phyloP scores from a whole-genome alignment of 1,284 basidiomycete genomes.

The Sporisorium reilianum region DNA sequence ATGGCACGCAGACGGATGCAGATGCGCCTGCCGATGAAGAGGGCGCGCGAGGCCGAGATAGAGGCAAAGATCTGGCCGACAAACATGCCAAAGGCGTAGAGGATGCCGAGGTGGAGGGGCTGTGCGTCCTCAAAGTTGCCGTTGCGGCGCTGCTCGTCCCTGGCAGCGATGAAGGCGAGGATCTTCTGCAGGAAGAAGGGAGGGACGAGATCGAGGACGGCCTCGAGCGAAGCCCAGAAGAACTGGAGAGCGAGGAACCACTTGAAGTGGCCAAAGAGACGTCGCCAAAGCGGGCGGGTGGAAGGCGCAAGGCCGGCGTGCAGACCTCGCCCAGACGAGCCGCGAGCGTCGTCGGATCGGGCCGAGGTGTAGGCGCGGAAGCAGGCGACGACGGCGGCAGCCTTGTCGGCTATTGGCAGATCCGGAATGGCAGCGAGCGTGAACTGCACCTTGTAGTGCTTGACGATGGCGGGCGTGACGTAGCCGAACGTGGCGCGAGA shows the following conservation, averaged over 20 bases:
- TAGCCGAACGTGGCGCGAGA: constrained; percentile 64
- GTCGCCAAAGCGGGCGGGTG: constrained; percentile 64
- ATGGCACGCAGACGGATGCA: constrained; percentile 71
- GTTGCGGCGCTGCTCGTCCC: constrained; percentile 37
- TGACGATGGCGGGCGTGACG: constrained; percentile 69
- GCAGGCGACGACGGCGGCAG: constrained; percentile 69
- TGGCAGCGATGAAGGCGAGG: constrained; percentile 70
- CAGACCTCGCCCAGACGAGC: constrained; percentile 19
- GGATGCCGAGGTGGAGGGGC: constrained; percentile 72
- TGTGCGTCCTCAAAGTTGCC: constrained; percentile 27
- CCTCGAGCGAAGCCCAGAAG: constrained; percentile 71
- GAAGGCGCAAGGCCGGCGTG: constrained; percentile 61
- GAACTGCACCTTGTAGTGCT: constrained; percentile 71
- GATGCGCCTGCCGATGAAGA: constrained; percentile 72
- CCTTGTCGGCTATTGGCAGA: constrained; percentile 72
- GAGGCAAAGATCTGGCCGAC: constrained; percentile 71
- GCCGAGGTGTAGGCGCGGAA: constrained; percentile 59
- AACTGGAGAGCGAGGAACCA: constrained; percentile 65
- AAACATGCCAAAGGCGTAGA: constrained; percentile 73
- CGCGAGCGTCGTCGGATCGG: constrained; percentile 14
- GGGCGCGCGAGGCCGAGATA: constrained; percentile 70
- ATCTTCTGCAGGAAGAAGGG: constrained; percentile 72
- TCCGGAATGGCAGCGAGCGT: constrained; percentile 72
- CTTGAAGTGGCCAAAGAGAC: constrained; percentile 70
- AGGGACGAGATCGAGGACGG: constrained; percentile 71